Conservation (phyloP, 495 filamentous ascomycete genomes). For the Podospora anserina region DNA sequence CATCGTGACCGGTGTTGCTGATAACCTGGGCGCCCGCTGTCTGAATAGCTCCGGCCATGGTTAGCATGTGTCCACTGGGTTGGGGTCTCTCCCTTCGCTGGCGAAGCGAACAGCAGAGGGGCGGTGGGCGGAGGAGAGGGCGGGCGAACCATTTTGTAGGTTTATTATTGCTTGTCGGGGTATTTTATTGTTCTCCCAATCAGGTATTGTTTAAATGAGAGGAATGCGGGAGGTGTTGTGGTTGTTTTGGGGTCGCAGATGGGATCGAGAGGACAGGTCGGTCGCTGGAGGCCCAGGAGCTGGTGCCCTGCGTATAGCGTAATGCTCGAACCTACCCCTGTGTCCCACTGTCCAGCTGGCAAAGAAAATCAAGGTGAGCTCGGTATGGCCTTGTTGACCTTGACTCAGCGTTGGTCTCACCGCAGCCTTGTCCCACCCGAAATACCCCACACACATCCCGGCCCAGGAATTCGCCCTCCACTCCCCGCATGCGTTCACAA, state of each 20-base stretch:
- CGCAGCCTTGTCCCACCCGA: background rate
- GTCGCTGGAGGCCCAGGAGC: conserved; percentile 2
- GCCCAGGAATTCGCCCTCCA: background rate
- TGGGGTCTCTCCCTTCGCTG: background rate
- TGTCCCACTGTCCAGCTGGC: conserved; percentile 31
- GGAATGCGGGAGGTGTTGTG: conserved; percentile 2
- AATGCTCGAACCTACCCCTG: conserved; percentile 15
- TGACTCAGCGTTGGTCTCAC: conserved; percentile 8
- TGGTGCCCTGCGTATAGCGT: conserved; percentile 3
- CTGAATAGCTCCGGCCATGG: conserved; percentile 18
- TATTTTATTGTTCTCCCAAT: conserved; percentile 1
- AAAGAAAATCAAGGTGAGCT: conserved; percentile 31
- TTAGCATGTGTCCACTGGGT: conserved; percentile 8
- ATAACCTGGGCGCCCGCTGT: conserved; percentile 37
- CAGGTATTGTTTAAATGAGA: background rate
- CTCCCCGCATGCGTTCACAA: background rate
- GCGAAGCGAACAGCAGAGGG: background rate
- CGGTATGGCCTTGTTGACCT: conserved; percentile 14
- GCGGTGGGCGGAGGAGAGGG: background rate
- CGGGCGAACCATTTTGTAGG: conserved; percentile 18
- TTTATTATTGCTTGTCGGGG: conserved; percentile 1
- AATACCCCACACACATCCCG: background rate
- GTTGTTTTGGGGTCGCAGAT: conserved; percentile 1
- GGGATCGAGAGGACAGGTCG: conserved; percentile 2
- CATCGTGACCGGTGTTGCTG: conserved; percentile 70